phyloP scores from a whole-genome alignment of 192 early-diverging fungal genomes.

The Coemansia biformis region DNA sequence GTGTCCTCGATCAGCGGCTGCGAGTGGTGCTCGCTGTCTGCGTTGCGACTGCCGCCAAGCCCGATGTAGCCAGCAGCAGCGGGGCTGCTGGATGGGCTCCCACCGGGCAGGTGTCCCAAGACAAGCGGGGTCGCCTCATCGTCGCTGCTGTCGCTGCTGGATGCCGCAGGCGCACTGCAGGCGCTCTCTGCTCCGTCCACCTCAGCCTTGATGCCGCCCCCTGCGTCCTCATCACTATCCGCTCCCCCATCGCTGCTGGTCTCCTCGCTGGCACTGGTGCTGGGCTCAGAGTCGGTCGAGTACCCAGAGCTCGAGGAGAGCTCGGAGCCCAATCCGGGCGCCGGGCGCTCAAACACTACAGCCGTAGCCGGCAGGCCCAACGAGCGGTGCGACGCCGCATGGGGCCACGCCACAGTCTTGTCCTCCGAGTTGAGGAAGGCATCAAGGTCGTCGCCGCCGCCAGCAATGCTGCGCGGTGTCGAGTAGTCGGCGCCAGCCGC shows the following conservation, averaged over 20 bases:
- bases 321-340: neutral
- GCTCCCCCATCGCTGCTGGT: too few relatives aligned
- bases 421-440: constrained; percentile 41
- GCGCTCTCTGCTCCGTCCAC: too few relatives aligned
- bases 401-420: constrained; percentile 5
- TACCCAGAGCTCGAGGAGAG: neutral
- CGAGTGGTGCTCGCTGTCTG: too few relatives aligned
- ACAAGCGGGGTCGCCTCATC: constrained; percentile 1
- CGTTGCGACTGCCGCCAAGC: too few relatives aligned
- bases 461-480: constrained; percentile 27
- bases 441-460: constrained; percentile 36
- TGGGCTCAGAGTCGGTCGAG: too few relatives aligned
- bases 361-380: constrained; percentile 4
- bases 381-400: neutral
- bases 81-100: too few relatives aligned
- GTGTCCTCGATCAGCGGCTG: constrained; percentile 22
- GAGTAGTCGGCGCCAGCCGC: constrained; percentile 25
- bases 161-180: neutral
- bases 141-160: constrained; percentile 2
- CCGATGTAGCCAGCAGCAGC: too few relatives aligned
- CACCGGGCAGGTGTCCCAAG: too few relatives aligned
- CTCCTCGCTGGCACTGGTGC: too few relatives aligned
- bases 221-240: too few relatives aligned
- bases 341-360: constrained; percentile 22
- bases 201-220: too few relatives aligned